phyloP scores from a whole-genome alignment of 139 green algal species.

The Picochlorum sp. region DNA sequence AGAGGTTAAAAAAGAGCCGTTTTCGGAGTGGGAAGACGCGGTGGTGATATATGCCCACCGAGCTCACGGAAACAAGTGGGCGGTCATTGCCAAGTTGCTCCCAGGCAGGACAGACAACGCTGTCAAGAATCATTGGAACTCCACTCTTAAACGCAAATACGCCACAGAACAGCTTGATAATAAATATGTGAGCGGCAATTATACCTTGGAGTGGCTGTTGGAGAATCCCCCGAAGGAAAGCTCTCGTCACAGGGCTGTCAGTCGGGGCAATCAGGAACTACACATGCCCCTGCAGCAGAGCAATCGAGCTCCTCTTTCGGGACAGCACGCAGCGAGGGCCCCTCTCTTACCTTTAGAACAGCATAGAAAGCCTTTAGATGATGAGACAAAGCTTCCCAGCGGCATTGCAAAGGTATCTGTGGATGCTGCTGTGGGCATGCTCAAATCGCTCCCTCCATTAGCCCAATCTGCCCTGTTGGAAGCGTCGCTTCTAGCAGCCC shows the following conservation, averaged over 20 bases:
- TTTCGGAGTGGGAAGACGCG: slow-evolving; percentile 63
- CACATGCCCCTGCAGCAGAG: not conserved
- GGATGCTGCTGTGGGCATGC: not conserved
- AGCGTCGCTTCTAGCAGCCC: slow-evolving; percentile 7
- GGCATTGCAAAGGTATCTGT: slow-evolving; percentile 3
- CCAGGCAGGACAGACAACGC: slow-evolving; percentile 69
- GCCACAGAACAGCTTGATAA: slow-evolving; percentile 6
- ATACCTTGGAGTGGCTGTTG: slow-evolving; percentile 30
- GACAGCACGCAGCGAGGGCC: not conserved
- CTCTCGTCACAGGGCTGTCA: not conserved
- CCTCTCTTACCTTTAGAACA: not conserved
- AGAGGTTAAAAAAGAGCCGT: slow-evolving; percentile 63
- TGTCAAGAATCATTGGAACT: slow-evolving; percentile 80
- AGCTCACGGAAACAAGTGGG: slow-evolving; percentile 67
- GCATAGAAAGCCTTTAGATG: not conserved
- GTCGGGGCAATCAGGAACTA: too few species aligned
- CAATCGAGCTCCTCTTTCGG: not conserved
- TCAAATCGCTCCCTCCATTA: not conserved
- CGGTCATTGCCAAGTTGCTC: slow-evolving; percentile 66
- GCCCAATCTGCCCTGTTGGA: slow-evolving; percentile 8
- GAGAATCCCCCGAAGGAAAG: slow-evolving; percentile 20
- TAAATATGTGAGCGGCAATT: slow-evolving; percentile 23
- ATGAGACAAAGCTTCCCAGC: not conserved
- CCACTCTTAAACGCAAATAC: slow-evolving; percentile 55
- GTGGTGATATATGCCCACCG: slow-evolving; percentile 57